phyloP scores from a whole-genome alignment of 805 yeast species.

The Ogataea nonfermentans region DNA sequence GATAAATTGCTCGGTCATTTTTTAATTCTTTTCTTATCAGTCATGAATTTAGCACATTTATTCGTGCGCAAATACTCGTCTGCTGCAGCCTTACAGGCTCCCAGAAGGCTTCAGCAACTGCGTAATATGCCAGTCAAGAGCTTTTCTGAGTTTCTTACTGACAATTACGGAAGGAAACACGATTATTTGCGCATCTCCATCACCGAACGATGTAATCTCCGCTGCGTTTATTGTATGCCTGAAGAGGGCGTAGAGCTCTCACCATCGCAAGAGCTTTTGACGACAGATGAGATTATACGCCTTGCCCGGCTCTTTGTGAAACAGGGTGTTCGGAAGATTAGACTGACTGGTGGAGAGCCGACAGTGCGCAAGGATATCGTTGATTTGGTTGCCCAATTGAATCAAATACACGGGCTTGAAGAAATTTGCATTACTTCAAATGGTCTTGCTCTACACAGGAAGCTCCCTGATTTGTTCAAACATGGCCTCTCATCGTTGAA shows the following conservation, averaged over 20 bases:
- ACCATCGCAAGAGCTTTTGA: constrained; percentile 39
- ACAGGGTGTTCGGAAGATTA: constrained; percentile 49
- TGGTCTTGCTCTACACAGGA: constrained; percentile 49
- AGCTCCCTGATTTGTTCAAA: constrained; percentile 40
- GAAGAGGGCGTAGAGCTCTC: constrained; percentile 52
- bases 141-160: constrained; percentile 43
- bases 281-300: constrained; percentile 43
- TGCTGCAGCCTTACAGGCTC: not conserved
- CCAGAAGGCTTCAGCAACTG: constrained; percentile 13
- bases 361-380: constrained; percentile 51
- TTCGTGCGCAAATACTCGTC: constrained; percentile 1
- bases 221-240: constrained; percentile 55
- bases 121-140: constrained; percentile 23
- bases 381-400: constrained; percentile 39
- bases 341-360: constrained; percentile 59
- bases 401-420: constrained; percentile 40
- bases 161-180: constrained; percentile 44
- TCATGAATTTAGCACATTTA: not conserved
- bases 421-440: constrained; percentile 53
- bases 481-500: constrained; percentile 49
- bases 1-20: too few relatives aligned
- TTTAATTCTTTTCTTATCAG: constrained; percentile 1
- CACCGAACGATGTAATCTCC: constrained; percentile 49
- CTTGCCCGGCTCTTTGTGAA: constrained; percentile 43
- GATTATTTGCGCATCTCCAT: constrained; percentile 50